phyloP scores from a whole-genome alignment of 768 basidiomycete species.

The Pseudohyphozyma bogoriensis region DNA sequence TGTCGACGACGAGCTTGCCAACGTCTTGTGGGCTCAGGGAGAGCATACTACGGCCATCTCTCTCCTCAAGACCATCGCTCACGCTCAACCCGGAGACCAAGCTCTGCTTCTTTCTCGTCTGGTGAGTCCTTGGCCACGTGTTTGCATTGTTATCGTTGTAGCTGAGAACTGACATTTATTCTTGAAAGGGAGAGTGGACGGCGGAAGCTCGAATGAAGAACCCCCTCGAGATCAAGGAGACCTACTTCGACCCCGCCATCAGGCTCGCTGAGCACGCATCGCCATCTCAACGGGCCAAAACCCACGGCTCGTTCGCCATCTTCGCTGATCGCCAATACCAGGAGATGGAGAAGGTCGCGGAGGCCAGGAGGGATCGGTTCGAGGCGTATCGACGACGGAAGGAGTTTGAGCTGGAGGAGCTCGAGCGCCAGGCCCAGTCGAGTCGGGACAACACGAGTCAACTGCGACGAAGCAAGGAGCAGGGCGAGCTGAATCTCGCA shows the following conservation, averaged over 20 bases:
- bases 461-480: conserved; percentile 41
- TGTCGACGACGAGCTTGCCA: conserved; percentile 70
- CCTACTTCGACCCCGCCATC: conserved; percentile 62
- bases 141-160: not conserved
- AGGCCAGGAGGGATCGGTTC: conserved; percentile 49
- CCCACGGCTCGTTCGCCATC: conserved; percentile 71
- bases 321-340: conserved; percentile 86
- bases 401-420: conserved; percentile 53
- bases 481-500: conserved; percentile 44
- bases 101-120: conserved; percentile 48
- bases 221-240: conserved; percentile 55
- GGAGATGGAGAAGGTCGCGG: conserved; percentile 56
- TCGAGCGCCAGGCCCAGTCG: conserved; percentile 16
- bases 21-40: conserved; percentile 76
- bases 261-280: conserved; percentile 33
- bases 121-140: conserved; percentile 42
- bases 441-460: conserved; percentile 34
- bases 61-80: conserved; percentile 42
- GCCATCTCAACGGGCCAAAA: conserved; percentile 26
- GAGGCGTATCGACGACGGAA: conserved; percentile 66
- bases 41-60: conserved; percentile 77
- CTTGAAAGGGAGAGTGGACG: conserved; percentile 75
- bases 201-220: conserved; percentile 75
- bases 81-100: not conserved
- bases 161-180: not conserved